These are phyloP conservation scores for Quercus tomentella DNA, from an alignment of 331 rosid genomes.

Conservation along the genomic window DNA sequence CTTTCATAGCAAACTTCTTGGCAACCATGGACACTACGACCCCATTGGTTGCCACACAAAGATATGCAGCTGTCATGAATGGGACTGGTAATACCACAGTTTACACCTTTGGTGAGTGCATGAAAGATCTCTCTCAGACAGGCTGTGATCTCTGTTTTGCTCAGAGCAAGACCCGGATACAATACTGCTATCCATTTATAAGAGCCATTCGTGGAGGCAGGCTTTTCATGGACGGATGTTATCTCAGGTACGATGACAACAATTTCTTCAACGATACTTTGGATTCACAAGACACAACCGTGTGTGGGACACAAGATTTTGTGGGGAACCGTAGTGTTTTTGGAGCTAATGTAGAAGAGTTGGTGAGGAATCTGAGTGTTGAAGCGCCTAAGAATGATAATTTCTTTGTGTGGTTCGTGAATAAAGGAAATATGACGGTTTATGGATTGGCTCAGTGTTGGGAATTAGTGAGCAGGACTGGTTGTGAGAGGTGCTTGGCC, in stretches of 20 bases:
- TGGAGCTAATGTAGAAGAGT: slow-evolving; percentile 31
- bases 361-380: slow-evolving; percentile 53
- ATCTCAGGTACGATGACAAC: slow-evolving; percentile 52
- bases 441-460: slow-evolving; percentile 89
- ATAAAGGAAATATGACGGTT: slow-evolving; percentile 33
- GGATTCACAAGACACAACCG: slow-evolving; percentile 26
- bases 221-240: slow-evolving; percentile 65
- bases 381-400: slow-evolving; percentile 45
- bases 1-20: slow-evolving; percentile 41
- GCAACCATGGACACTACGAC: slow-evolving; percentile 52
- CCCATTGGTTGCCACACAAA: slow-evolving; percentile 24
- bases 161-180: slow-evolving; percentile 54
- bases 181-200: slow-evolving; percentile 55
- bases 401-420: slow-evolving; percentile 41
- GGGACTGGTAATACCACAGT: slow-evolving; percentile 51
- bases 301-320: slow-evolving; percentile 30
- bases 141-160: slow-evolving; percentile 74
- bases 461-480: slow-evolving; percentile 41
- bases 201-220: slow-evolving; percentile 55
- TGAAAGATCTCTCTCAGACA: slow-evolving; percentile 47
- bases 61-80: slow-evolving; percentile 34
- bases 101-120: slow-evolving; percentile 62
- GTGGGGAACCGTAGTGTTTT: slow-evolving; percentile 26
- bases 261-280: slow-evolving; percentile 47
- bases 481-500: slow-evolving; percentile 45